These are phyloP conservation scores for Silene uniflora DNA, from an alignment of 148 eudicot genomes.

Conservation along the genomic window DNA sequence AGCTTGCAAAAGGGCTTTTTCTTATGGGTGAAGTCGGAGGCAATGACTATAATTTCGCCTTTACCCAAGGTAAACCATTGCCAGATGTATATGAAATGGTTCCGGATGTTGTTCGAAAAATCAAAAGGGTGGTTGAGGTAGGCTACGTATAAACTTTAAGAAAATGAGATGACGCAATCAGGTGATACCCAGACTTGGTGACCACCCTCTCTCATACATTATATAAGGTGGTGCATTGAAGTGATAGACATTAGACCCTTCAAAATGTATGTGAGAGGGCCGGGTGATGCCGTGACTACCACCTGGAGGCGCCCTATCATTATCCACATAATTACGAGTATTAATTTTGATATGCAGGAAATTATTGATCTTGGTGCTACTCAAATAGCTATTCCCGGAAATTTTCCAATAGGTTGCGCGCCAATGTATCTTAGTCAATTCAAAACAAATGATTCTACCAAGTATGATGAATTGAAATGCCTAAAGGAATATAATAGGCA, in stretches of 20 bases:
- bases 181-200: no score
- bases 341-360: slow-evolving; percentile 22
- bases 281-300: no score
- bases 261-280: no score
- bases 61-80: slow-evolving; percentile 4
- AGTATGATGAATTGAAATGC: slow-evolving; percentile 33
- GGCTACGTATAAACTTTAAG: not conserved
- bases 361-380: slow-evolving; percentile 34
- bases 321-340: no score
- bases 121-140: slow-evolving; percentile 11
- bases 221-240: no score
- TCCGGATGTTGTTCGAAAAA: slow-evolving; percentile 16
- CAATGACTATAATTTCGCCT: slow-evolving; percentile 20
- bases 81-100: slow-evolving; percentile 11
- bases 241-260: no score
- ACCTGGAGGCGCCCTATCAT: no score
- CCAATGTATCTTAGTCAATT: slow-evolving; percentile 18
- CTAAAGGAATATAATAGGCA: slow-evolving; percentile 27
- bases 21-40: slow-evolving; percentile 21
- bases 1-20: slow-evolving; percentile 3
- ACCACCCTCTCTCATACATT: no score
- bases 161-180: no score
- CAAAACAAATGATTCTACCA: slow-evolving; percentile 16
- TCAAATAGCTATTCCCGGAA: slow-evolving; percentile 35
- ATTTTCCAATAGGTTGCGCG: slow-evolving; percentile 40